Evolutionary conservation across 164 flowering plant species (phyloP), one percentile per base, ranked within the genome.

Genomic region (Stephania cephalantha): DNA sequence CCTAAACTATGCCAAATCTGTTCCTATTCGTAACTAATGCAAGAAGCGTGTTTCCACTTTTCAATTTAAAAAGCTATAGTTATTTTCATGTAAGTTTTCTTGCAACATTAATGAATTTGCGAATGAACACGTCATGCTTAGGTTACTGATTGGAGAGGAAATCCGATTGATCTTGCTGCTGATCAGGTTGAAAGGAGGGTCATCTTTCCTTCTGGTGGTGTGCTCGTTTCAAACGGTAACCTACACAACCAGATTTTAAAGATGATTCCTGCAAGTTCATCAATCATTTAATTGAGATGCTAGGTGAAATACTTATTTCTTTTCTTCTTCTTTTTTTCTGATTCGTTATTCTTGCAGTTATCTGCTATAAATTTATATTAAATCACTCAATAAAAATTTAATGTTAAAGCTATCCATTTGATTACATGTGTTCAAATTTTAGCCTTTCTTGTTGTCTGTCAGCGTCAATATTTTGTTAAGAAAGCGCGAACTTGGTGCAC

Each of bases 71-170:
- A 35, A 35, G 42, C 2, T 35, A 35, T 35, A 4, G 42, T 35
- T 4, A 2, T 35, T 35, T 35, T 35, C 1, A 35, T 35, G 42
- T 1, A 35, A 2, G 11, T 15, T 50, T 50, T 50, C 55, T 50
- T 50, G 0, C 55, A 50, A 11, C 55, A 50, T 50, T 15, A 50
- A 50, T 50, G 55, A 50, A 50, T 50, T 50, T 50, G 55, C 4
- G 55, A 1, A 50, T 50, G 15, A 48, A 30, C n/a, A 42, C 58
- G 18, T 78, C 42, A 1, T 46, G 5, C 73, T 73, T 85, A 94
- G 97, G 98, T 94, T 61, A 87, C 90, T 64, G 97, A 94, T 78
- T 92, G 97, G 98, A 72, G 76, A 71, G 97, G 97, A 17, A 87
- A 79, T 76, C 66, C 83, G 80, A 82, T 94, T 71, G 90, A 94